Conservation (phyloP, 1,139 yeast genomes). For the Meyerozyma smithsonii region DNA sequence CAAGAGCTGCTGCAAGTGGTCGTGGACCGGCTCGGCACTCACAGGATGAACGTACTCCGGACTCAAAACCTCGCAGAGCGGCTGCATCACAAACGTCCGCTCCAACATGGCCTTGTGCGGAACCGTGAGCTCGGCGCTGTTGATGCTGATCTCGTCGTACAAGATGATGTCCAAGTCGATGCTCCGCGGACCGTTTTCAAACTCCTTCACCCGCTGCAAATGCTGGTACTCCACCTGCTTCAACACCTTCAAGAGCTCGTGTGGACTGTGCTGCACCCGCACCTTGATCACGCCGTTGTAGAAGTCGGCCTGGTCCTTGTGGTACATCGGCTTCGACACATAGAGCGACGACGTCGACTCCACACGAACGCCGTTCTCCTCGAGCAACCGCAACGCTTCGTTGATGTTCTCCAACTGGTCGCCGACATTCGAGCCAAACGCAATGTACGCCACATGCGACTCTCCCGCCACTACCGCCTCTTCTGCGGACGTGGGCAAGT, state of each 20-base stretch:
- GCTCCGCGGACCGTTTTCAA: constrained; percentile 87
- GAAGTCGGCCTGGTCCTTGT: constrained; percentile 73
- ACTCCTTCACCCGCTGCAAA: constrained; percentile 65
- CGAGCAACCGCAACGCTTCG: constrained; percentile 51
- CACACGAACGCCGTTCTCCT: constrained; percentile 41
- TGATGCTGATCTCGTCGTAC: constrained; percentile 55
- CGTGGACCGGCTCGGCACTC: constrained; percentile 72
- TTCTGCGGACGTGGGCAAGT: constrained; percentile 11
- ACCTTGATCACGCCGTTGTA: constrained; percentile 77
- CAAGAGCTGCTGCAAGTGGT: constrained; percentile 60
- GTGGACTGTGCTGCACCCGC: constrained; percentile 37
- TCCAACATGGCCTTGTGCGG: constrained; percentile 91
- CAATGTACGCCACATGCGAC: constrained; percentile 61
- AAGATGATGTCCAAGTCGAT: constrained; percentile 85
- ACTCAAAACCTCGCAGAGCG: constrained; percentile 73
- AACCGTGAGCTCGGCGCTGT: constrained; percentile 55
- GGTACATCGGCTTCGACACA: constrained; percentile 91
- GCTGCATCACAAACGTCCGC: constrained; percentile 84
- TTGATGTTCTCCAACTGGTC: constrained; percentile 59
- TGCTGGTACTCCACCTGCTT: constrained; percentile 75
- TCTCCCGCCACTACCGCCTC: constrained; percentile 13
- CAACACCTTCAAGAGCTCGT: constrained; percentile 52
- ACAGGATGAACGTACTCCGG: constrained; percentile 71
- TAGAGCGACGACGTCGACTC: constrained; percentile 70
- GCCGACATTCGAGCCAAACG: constrained; percentile 89